These are phyloP conservation scores for Pseudoneurospora amorphoporcata DNA, from an alignment of 495 filamentous ascomycete species.

Conservation along the genomic window DNA sequence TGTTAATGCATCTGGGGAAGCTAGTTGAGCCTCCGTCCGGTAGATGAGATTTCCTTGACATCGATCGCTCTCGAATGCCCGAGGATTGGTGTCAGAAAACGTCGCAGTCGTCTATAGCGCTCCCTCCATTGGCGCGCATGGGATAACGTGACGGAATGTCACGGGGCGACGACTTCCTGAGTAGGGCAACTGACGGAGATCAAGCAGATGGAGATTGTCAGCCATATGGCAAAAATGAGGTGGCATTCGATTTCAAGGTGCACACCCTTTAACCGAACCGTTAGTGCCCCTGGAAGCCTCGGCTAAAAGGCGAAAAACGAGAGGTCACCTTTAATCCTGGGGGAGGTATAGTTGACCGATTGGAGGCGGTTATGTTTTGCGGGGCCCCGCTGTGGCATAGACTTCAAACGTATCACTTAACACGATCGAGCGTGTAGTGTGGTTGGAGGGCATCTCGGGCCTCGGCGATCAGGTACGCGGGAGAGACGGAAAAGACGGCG, in stretches of 20 bases:
- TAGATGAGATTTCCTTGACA: slow-evolving; percentile 1
- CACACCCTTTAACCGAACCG: slow-evolving; percentile 7
- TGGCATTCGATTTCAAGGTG: not conserved
- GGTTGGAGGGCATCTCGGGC: not conserved
- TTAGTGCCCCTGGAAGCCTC: not conserved
- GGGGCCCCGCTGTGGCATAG: slow-evolving; percentile 1
- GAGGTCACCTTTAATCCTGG: not conserved
- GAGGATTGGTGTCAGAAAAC: not conserved
- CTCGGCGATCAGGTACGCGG: not conserved
- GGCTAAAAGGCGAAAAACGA: slow-evolving; percentile 7
- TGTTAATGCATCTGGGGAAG: not conserved
- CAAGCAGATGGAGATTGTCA: not conserved
- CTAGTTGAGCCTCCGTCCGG: not conserved
- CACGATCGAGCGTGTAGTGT: not conserved
- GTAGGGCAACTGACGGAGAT: not conserved
- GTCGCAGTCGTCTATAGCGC: not conserved
- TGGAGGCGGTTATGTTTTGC: slow-evolving; percentile 1
- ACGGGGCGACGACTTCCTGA: not conserved
- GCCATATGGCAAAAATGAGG: slow-evolving; percentile 6
- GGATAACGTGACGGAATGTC: not conserved
- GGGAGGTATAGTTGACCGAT: slow-evolving; percentile 1
- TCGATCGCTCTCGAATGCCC: not conserved
- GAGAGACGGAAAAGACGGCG: not conserved
- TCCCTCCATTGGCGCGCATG: slow-evolving; percentile 8
- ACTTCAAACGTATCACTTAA: not conserved